A percentile compares a stretch with the other conserved stretches of the same genome.
These are phyloP conservation scores for Nemania sp. DNA, from an alignment of 2,329 filamentous ascomycete genomes.

Conservation along the genomic window DNA sequence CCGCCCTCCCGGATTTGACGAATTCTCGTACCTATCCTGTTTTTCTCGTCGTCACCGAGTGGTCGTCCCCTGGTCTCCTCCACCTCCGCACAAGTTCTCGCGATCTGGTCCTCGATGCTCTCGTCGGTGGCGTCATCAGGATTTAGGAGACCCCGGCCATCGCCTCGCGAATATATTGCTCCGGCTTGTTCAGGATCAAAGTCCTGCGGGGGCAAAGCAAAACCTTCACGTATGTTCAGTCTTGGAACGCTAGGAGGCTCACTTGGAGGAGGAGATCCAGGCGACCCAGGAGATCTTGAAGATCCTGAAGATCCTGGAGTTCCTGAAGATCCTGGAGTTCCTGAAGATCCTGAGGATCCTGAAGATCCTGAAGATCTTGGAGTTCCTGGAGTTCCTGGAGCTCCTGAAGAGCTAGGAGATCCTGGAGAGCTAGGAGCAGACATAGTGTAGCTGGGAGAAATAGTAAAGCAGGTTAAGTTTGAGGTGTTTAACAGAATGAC, in stretches of 20 bases:
- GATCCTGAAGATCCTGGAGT: no score
- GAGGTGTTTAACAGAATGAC: no score
- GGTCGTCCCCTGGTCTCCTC: slow-evolving; percentile 3
- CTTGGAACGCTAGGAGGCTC: not conserved
- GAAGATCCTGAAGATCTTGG: no score
- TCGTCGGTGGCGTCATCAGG: slow-evolving; percentile 18
- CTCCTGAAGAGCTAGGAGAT: no score
- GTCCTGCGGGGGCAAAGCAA: slow-evolving; percentile 18
- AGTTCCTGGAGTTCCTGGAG: no score
- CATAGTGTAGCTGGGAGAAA: no score
- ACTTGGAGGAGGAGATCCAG: not conserved
- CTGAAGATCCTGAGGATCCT: no score
- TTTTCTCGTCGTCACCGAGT: slow-evolving; percentile 19
- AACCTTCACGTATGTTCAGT: no score
- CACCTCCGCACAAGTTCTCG: slow-evolving; percentile 10
- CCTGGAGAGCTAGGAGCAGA: no score
- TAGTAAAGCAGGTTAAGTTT: no score
- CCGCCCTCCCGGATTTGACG: slow-evolving; percentile 16
- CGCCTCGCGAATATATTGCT: not conserved
- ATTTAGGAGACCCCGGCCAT: slow-evolving; percentile 3
- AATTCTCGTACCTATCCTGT: slow-evolving; percentile 19
- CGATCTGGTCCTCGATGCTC: slow-evolving; percentile 25
- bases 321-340: no score
- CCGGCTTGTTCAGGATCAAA: slow-evolving; percentile 22
- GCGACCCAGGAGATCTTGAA: not conserved